Evolutionary conservation across 2,329 filamentous ascomycete species (phyloP).

Genomic region (Epichloe coenophiala): DNA sequence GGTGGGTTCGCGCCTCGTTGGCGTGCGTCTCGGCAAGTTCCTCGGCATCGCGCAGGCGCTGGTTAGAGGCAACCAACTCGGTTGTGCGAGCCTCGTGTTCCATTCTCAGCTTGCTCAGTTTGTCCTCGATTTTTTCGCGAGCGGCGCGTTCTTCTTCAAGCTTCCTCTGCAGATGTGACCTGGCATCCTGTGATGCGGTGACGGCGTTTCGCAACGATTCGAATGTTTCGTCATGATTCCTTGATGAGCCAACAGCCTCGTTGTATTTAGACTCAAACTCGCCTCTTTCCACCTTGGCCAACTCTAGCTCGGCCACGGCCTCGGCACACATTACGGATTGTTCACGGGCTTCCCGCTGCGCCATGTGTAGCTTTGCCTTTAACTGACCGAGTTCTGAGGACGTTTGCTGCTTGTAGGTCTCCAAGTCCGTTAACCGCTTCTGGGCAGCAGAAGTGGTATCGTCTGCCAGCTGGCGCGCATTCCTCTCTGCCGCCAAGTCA

Average conservation of each 20-base stretch:
- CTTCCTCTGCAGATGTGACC: slow-evolving; percentile 62
- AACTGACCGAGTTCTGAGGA: slow-evolving; percentile 75
- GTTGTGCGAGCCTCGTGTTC: slow-evolving; percentile 71
- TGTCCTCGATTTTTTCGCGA: slow-evolving; percentile 62
- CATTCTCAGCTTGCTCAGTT: slow-evolving; percentile 60
- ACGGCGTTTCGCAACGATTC: slow-evolving; percentile 66
- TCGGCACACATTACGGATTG: slow-evolving; percentile 68
- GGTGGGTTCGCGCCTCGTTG: slow-evolving; percentile 74
- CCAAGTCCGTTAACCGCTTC: slow-evolving; percentile 70
- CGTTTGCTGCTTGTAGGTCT: slow-evolving; percentile 70
- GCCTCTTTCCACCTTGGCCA: slow-evolving; percentile 76
- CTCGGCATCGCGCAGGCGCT: slow-evolving; percentile 72
- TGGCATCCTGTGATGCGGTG: slow-evolving; percentile 64
- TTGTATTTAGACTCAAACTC: slow-evolving; percentile 59
- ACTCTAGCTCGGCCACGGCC: slow-evolving; percentile 56
- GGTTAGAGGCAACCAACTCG: slow-evolving; percentile 62
- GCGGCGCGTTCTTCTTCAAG: slow-evolving; percentile 70
- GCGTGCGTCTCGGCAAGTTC: slow-evolving; percentile 80
- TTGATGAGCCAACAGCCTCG: slow-evolving; percentile 50
- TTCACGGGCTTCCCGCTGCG: slow-evolving; percentile 66
- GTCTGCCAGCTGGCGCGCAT: slow-evolving; percentile 71
- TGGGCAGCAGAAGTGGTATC: slow-evolving; percentile 75
- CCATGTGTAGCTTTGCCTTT: slow-evolving; percentile 70
- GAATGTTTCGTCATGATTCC: slow-evolving; percentile 59
- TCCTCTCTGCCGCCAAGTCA: slow-evolving; percentile 71